phyloP scores from a whole-genome alignment of 352 stramenopile species.

The Phytophthora multivora region DNA sequence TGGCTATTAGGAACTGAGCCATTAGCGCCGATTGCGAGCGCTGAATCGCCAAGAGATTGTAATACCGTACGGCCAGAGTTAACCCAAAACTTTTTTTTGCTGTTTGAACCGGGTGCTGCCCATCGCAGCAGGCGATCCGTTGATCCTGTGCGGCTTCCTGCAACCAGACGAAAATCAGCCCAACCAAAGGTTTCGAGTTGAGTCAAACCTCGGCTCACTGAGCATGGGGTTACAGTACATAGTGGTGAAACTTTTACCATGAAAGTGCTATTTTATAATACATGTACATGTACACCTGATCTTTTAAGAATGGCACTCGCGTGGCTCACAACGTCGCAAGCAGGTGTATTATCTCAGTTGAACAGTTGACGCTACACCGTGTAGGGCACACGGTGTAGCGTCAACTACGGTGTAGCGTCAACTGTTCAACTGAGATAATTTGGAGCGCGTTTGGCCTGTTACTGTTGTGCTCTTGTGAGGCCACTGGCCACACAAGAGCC shows the following conservation, averaged over 20 bases:
- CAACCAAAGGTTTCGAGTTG: background rate
- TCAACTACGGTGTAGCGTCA: background rate
- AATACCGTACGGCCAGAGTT: too few relatives aligned
- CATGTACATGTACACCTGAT: background rate
- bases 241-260: too few relatives aligned
- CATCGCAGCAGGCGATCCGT: conserved; percentile 7
- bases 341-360: too few relatives aligned
- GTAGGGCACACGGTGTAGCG: too few relatives aligned
- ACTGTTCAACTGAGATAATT: background rate
- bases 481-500: too few relatives aligned
- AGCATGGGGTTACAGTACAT: too few relatives aligned
- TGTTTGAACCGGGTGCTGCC: conserved; percentile 5
- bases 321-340: background rate
- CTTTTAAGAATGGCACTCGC: background rate
- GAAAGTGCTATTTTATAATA: too few relatives aligned
- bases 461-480: too few relatives aligned
- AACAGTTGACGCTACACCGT: too few relatives aligned
- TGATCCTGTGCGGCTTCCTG: background rate
- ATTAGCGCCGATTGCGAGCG: background rate
- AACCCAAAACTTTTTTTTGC: too few relatives aligned
- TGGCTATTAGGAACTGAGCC: background rate
- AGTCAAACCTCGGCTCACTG: too few relatives aligned
- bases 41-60: background rate
- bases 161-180: conserved; percentile 7
- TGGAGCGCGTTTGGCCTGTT: too few relatives aligned